These are phyloP conservation scores for Macrolepiota fuliginosa DNA, from an alignment of 768 basidiomycete species.

Conservation along the genomic window DNA sequence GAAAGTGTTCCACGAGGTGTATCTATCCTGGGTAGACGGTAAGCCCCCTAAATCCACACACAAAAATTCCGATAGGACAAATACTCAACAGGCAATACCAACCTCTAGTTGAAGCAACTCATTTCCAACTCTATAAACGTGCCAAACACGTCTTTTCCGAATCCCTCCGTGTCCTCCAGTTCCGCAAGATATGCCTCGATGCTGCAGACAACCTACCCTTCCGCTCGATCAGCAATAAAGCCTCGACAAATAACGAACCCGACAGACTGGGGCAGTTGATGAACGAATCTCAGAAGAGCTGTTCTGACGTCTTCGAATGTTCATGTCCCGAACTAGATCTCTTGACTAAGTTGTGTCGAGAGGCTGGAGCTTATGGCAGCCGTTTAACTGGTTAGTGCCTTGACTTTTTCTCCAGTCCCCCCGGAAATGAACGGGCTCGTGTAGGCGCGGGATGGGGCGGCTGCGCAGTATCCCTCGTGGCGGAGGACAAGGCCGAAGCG, in stretches of 20 bases:
- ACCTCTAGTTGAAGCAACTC: constrained; percentile 65
- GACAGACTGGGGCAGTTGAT: constrained; percentile 65
- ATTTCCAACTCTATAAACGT: constrained; percentile 83
- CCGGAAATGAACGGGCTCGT: not conserved
- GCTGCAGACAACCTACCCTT: not conserved
- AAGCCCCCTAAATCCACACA: constrained; percentile 18
- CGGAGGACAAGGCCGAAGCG: constrained; percentile 52
- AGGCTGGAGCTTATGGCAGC: constrained; percentile 77
- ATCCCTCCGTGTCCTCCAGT: constrained; percentile 76
- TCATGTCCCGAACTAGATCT: constrained; percentile 78
- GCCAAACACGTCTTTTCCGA: constrained; percentile 81
- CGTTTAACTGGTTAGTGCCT: constrained; percentile 68
- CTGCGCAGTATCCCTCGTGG: constrained; percentile 80
- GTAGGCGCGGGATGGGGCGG: constrained; percentile 91
- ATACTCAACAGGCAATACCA: not conserved
- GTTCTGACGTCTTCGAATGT: constrained; percentile 69
- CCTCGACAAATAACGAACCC: constrained; percentile 23
- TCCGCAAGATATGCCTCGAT: constrained; percentile 64
- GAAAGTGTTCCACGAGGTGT: constrained; percentile 59
- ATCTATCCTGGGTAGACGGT: constrained; percentile 82
- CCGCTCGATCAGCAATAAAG: constrained; percentile 15
- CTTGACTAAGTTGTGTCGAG: constrained; percentile 59
- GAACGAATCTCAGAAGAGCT: constrained; percentile 77
- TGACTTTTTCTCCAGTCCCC: not conserved
- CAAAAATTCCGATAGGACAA: not conserved